These are phyloP conservation scores for Ogataea pignaliae DNA, from an alignment of 805 yeast genomes.

Conservation along the genomic window DNA sequence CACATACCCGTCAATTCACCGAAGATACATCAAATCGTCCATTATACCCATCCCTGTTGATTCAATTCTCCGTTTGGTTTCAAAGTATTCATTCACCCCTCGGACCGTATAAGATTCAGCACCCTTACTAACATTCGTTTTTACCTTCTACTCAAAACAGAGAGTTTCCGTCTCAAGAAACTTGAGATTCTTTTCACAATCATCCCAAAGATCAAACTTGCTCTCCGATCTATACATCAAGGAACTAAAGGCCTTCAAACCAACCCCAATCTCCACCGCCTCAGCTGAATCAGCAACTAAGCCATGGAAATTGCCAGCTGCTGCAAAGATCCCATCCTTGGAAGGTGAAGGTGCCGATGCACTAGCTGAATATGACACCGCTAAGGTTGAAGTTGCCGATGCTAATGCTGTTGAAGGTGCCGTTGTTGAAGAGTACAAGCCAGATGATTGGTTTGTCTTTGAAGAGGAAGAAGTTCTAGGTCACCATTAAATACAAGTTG, in stretches of 20 bases:
- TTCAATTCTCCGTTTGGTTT: too few species aligned
- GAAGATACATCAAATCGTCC: too few species aligned
- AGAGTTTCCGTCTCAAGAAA: constrained; percentile 20
- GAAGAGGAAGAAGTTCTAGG: constrained; percentile 57
- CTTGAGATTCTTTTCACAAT: constrained; percentile 24
- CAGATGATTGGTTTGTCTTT: constrained; percentile 78
- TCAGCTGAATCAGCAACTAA: constrained; percentile 78
- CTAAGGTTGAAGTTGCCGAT: constrained; percentile 70
- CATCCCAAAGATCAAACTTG: constrained; percentile 41
- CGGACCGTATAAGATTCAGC: too few species aligned
- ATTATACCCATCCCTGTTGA: too few species aligned
- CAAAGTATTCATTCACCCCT: too few species aligned
- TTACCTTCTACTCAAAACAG: not conserved
- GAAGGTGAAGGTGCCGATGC: constrained; percentile 67
- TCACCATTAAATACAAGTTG: constrained; percentile 35
- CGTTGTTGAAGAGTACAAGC: constrained; percentile 37
- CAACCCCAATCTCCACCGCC: constrained; percentile 64
- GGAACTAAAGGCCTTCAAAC: constrained; percentile 86
- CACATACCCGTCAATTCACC: too few species aligned
- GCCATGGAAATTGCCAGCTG: constrained; percentile 76
- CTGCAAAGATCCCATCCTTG: constrained; percentile 69
- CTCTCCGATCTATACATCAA: constrained; percentile 80
- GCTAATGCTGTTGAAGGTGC: constrained; percentile 39
- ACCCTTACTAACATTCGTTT: too few species aligned
- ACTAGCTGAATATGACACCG: constrained; percentile 61